Evolutionary conservation across 306 rosid species (phyloP).

Genomic region (Medicago arabica): DNA sequence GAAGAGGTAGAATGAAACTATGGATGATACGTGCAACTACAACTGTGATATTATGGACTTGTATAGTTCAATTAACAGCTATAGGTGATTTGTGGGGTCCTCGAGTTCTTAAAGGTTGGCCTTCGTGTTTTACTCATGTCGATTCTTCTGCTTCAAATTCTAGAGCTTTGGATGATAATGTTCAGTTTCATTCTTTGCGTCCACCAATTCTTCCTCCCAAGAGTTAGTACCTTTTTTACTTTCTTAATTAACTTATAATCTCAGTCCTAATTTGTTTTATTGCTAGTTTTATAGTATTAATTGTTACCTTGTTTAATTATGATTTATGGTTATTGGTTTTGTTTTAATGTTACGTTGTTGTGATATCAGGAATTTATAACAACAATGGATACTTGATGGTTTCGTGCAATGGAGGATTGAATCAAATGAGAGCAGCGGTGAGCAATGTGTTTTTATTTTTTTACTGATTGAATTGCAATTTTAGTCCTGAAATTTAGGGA

Average conservation of each 20-base stretch:
- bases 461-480: neutral
- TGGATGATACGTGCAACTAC: slow-evolving; percentile 95
- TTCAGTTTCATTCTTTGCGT: slow-evolving; percentile 50
- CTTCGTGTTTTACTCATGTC: slow-evolving; percentile 81
- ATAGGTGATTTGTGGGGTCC: slow-evolving; percentile 97
- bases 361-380: slow-evolving; percentile 72
- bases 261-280: neutral
- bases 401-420: slow-evolving; percentile 96
- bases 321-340: slow-evolving; percentile 1
- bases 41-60: slow-evolving; percentile 89
- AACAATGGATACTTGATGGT: slow-evolving; percentile 96
- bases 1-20: slow-evolving; percentile 82
- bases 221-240: slow-evolving; percentile 57
- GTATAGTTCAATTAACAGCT: slow-evolving; percentile 87
- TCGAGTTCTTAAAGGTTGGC: slow-evolving; percentile 98
- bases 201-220: slow-evolving; percentile 84
- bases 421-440: slow-evolving; percentile 99
- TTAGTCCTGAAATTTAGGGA: neutral
- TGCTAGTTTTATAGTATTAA: neutral
- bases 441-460: slow-evolving; percentile 34
- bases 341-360: neutral
- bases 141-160: slow-evolving; percentile 46
- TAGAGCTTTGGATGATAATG: slow-evolving; percentile 20
- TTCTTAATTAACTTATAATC: neutral
- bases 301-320: slow-evolving; percentile 17